Percentiles rank a stretch among this genome's conserved stretches.
Evolutionary conservation across 129 eudicot species (phyloP).

Genomic region (Centella asiatica): DNA sequence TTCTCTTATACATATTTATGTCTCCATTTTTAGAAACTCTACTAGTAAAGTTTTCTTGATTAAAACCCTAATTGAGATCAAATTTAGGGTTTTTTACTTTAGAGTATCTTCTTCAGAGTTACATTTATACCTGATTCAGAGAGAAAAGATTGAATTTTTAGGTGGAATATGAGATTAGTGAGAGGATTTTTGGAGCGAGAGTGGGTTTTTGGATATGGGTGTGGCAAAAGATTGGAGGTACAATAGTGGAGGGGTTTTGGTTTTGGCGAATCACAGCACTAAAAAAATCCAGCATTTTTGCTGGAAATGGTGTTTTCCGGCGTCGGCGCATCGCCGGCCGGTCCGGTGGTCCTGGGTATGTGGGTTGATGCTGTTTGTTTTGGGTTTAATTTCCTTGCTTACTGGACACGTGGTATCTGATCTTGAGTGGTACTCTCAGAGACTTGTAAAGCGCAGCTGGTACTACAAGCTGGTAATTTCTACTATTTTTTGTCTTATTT

Average conservation of each 20-base stretch:
- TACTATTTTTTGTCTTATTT: background rate
- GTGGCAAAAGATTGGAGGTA: slow-evolving; percentile 11
- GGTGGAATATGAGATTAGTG: slow-evolving; percentile 1
- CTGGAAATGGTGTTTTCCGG: slow-evolving; percentile 35
- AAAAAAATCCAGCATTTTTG: slow-evolving; percentile 27
- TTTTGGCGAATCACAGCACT: slow-evolving; percentile 22
- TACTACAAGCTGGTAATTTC: slow-evolving; percentile 36
- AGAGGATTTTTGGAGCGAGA: background rate
- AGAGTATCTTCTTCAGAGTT: background rate
- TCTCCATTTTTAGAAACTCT: background rate
- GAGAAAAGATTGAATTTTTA: background rate
- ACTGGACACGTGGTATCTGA: slow-evolving; percentile 77
- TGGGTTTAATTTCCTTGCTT: slow-evolving; percentile 66
- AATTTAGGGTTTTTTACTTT: slow-evolving; percentile 7
- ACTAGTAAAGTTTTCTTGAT: background rate
- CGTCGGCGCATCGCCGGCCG: slow-evolving; percentile 31
- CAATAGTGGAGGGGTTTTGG: slow-evolving; percentile 8
- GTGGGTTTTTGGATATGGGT: slow-evolving; percentile 12
- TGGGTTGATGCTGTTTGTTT: slow-evolving; percentile 64
- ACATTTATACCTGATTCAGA: background rate
- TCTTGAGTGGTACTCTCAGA: slow-evolving; percentile 70
- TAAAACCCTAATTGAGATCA: slow-evolving; percentile 4
- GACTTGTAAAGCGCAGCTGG: slow-evolving; percentile 45
- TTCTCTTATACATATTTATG: too few relatives aligned
- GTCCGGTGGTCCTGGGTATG: slow-evolving; percentile 74